Conservation (phyloP, 176 grass and related monocot species). For the Tuctoria greenei region DNA sequence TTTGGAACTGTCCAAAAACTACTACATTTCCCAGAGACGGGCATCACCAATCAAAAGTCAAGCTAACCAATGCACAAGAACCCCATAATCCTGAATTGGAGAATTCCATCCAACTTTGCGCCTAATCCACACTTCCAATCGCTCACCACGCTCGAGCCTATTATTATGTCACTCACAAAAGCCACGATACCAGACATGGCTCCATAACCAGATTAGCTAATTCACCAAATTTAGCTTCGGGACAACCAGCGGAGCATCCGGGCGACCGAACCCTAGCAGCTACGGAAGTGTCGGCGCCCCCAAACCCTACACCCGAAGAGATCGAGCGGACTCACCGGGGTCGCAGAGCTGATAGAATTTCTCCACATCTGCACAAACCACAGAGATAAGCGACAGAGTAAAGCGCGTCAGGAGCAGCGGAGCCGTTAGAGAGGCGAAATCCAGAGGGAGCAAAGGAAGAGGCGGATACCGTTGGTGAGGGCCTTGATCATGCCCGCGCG, state of each 20-base stretch:
- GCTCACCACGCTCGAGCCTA: neutral
- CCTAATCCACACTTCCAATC: conserved; percentile 14
- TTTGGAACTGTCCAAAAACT: neutral
- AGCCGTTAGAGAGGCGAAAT: neutral
- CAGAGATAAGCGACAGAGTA: conserved; percentile 14
- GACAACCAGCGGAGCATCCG: conserved; percentile 12
- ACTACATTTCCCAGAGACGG: neutral
- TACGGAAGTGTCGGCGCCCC: neutral
- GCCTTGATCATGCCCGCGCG: conserved; percentile 96
- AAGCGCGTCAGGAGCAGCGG: conserved; percentile 15
- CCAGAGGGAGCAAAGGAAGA: neutral
- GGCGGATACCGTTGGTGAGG: conserved; percentile 72
- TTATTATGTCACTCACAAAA: conserved; percentile 19
- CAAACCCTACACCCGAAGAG: conserved; percentile 40
- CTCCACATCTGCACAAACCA: conserved; percentile 72
- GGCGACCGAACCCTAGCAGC: conserved; percentile 16
- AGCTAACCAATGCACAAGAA: conserved; percentile 18
- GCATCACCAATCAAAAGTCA: neutral
- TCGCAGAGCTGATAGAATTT: conserved; percentile 91
- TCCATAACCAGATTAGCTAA: neutral
- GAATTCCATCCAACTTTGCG: neutral
- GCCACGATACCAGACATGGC: neutral
- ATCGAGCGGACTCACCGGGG: conserved; percentile 74
- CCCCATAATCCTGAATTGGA: neutral
- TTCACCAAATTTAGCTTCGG: conserved; percentile 31